Evolutionary conservation across 176 grass and related monocot species (phyloP).

Genomic region (Puya raimondii): DNA sequence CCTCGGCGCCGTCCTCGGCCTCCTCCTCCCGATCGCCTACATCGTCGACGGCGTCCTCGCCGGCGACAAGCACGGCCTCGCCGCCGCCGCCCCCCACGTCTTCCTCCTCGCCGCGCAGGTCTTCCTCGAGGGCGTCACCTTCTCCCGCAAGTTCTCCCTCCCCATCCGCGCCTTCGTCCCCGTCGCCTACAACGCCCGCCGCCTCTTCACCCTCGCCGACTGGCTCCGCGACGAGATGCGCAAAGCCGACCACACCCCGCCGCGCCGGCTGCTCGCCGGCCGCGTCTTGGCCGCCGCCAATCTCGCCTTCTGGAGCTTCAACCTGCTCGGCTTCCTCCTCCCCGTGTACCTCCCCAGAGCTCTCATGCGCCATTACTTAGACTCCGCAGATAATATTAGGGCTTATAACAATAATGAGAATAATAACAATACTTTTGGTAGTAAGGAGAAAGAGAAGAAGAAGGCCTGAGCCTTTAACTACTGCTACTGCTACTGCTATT

Average conservation of each 20-base stretch:
- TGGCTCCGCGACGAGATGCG: conserved; percentile 54
- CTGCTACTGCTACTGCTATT: no score
- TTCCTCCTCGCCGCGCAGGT: conserved; percentile 78
- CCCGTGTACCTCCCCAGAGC: conserved; percentile 63
- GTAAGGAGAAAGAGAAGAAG: neutral
- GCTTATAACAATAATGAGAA: no score
- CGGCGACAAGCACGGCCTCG: conserved; percentile 31
- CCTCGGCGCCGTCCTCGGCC: conserved; percentile 37
- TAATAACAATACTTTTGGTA: no score
- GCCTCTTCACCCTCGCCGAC: conserved; percentile 61
- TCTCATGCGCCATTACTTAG: conserved; percentile 39
- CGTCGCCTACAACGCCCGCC: conserved; percentile 53
- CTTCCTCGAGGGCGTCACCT: conserved; percentile 72
- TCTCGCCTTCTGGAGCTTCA: conserved; percentile 47
- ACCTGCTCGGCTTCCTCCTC: conserved; percentile 69
- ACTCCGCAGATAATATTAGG: no score
- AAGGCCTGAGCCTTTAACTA: no score
- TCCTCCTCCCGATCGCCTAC: conserved; percentile 55
- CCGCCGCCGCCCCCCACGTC: conserved; percentile 48
- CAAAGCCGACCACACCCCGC: conserved; percentile 18
- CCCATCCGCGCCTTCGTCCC: conserved; percentile 52
- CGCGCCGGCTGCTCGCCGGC: conserved; percentile 28
- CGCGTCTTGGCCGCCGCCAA: conserved; percentile 49
- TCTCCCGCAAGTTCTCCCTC: conserved; percentile 47
- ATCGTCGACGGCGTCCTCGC: conserved; percentile 54